Evolutionary conservation across 2,329 filamentous ascomycete species (phyloP), one percentile per base, ranked within the genome.

Genomic region (Zelopaecilomyces penicillatus): DNA sequence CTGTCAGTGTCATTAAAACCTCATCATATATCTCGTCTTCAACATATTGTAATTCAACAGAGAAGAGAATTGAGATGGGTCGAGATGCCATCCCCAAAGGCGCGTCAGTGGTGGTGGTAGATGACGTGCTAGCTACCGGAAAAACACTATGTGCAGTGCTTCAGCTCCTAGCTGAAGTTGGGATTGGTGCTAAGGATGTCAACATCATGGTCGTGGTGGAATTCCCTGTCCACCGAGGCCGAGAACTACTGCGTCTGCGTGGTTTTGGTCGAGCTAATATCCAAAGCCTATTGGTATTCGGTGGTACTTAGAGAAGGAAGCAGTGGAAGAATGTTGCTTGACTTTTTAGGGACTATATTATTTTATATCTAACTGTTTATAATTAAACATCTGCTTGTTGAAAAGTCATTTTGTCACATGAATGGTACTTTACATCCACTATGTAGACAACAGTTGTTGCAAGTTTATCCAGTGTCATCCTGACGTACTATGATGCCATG

Each of bases 101-200:
- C 1, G 60, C 57, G 4, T 64, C 62, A 4, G 70, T 81, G 8
- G 63, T 81, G n/a, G 67, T 81, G 0, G 66, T 82, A 5, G 78
- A 82, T 47, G 78, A 82, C 57, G 76, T 80, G 29, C 68, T 82
- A 45, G 67, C 78, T 5, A 75, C 72, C 0, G 77, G 76, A 1
- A 51, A 65, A 51, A 81, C 77, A 3, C 67, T 82, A 33, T 71
- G 63, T 55, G 74, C 73, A 5, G 65, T 78, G 32, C 52, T 82
- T 31, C 50, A 65, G 51, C 60, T 82, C 2, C 54, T 82, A 28
- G 9, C 35, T 1, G 40, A 72, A 52, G 67, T 62, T 47, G 69
- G 70, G 0, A 49, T 79, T 11, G 6, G 39, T n/a, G 32, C 46
- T 0, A 62, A 69, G 34, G n/a, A 69, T 50, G 47, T 80, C 26